Evolutionary conservation across 1,284 basidiomycete species (phyloP).

Genomic region (Fomitopsis palustris): DNA sequence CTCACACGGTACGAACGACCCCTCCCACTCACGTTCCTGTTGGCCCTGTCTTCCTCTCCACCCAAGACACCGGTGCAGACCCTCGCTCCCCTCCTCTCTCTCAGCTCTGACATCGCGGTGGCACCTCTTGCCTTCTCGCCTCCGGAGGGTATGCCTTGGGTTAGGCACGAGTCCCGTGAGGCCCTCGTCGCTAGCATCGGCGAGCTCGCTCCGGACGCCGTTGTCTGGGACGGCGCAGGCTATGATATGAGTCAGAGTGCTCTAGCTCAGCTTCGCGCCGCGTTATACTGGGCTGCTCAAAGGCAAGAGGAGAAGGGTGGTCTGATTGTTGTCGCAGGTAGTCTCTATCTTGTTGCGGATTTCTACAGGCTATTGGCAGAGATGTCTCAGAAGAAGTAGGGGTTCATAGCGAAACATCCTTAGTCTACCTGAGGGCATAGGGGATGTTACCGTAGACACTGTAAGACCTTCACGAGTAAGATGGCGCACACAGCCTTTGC

Average conservation of each 20-base stretch:
- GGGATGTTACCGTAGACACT: too few species aligned
- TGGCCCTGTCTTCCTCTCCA: slow-evolving; percentile 78
- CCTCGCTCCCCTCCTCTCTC: slow-evolving; percentile 49
- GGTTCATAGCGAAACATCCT: not conserved
- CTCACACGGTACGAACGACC: slow-evolving; percentile 16
- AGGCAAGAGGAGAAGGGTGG: slow-evolving; percentile 28
- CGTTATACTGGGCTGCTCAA: slow-evolving; percentile 21
- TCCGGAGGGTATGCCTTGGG: slow-evolving; percentile 92
- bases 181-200: slow-evolving; percentile 44
- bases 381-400: not conserved
- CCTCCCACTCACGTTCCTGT: slow-evolving; percentile 59
- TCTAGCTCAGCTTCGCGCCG: slow-evolving; percentile 19
- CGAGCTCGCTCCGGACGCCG: slow-evolving; percentile 37
- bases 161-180: slow-evolving; percentile 53
- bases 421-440: not conserved
- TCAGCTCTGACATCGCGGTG: slow-evolving; percentile 32
- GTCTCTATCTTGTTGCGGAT: slow-evolving; percentile 88
- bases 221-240: slow-evolving; percentile 38
- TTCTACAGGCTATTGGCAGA: slow-evolving; percentile 59
- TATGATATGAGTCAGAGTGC: slow-evolving; percentile 25
- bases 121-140: slow-evolving; percentile 63
- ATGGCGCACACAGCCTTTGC: too few species aligned
- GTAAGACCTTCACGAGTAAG: too few species aligned
- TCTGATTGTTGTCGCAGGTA: slow-evolving; percentile 79
- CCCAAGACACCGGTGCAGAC: slow-evolving; percentile 75